Base-by-base conservation (phyloP, 1,284 basidiomycete genomes). In the Ustilago hordei region DNA sequence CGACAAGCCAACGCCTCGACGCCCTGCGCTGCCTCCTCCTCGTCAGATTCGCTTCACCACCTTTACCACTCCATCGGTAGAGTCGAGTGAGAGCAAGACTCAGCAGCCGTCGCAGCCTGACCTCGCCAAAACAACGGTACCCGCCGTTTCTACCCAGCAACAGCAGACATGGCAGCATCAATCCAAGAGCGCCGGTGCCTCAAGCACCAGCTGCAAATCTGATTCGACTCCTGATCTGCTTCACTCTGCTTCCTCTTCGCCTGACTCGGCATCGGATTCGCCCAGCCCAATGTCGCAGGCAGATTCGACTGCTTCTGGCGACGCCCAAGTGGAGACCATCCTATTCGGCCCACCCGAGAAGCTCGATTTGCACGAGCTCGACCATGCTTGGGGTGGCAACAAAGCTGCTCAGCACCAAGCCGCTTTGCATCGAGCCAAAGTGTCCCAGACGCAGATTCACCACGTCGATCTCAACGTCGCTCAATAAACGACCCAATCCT, bases 31-130 rank as follows among this genome's bases (percentile, higher is more conserved):
- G 45, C 74, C 74, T 19, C 74, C 74, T 47, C 74, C 74, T 28
- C 74, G 74, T 39, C 74, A 76, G 56, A 76, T 76, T 35, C 68
- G 74, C 11, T 76, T 76, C 61, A 76, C 74, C 1, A 76, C 74
- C 9, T 62, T 76, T 35, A 71, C 69, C 4, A 71, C 69, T n/a
- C 57, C 69, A 28, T 70, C 63, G 17, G 61, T 62, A 43, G 72
- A 64, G 8, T 31, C 63, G 19, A 38, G 38, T 43, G 66, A 69
- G 8, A 50, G 13, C 47, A 60, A 58, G 43, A 4, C 43, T 45
- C 43, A 45, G 63, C 45, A 56, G 60, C 45, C 56, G 35, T 56
- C 45, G 60, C 67, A 64, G 55, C 31, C 55, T 34, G 65, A 68
- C 9, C n/a, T 32, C n/a, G 45, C n/a, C 59, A 64, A 55, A 41